Base-by-base conservation (phyloP, 495 filamentous ascomycete genomes). In the Astrothelium macrocarpum region DNA sequence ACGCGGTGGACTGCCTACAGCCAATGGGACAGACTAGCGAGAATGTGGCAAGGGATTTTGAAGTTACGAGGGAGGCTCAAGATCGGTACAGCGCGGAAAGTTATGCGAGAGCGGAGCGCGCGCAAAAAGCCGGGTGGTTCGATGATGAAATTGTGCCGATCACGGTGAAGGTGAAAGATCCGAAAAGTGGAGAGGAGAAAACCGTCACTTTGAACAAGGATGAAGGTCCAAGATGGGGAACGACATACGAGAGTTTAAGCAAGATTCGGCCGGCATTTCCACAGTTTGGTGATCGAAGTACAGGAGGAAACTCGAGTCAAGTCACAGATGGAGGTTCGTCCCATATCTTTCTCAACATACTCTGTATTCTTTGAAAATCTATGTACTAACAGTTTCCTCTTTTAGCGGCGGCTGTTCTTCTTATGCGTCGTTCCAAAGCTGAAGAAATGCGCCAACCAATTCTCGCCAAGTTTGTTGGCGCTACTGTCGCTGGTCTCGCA, bases 11-110 rank as follows among this genome's bases (percentile, higher is more conserved):
- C 75, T 95, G 91, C 80, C 83, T 90, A 83, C 85, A 93, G 81
- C 86, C 91, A 32, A 98, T 98, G 94, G 94, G 94, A 0, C 94
- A 96, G 84, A 98, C 94, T 0, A 90, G 87, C 12, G 94, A 98
- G 79, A 97, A 98, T 68, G 90, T 98, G n/a, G 90, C 85, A 56
- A 84, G 82, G 60, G 93, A 97, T 77, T 98, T 98, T 72, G 81
- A 86, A 64, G 86, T 98, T 70, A 76, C 84, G 1, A 84, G 94
- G 53, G 86, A 93, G 71, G 71, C 72, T 66, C 90, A 96, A 73
- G 94, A 98, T 73, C 76, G 82, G 62, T 97, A 86, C 73, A 90
- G 94, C 0, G 89, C 89, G 10, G 90, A 95, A 79, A 89, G 85
- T 12, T 97, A 89, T 78, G 82, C 83, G 64, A 85, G 91, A 34